Evolutionary conservation across 2,329 filamentous ascomycete genomes (phyloP), one percentile per base, ranked within the genome.

Genomic region (Sarocladium brachiariae): DNA sequence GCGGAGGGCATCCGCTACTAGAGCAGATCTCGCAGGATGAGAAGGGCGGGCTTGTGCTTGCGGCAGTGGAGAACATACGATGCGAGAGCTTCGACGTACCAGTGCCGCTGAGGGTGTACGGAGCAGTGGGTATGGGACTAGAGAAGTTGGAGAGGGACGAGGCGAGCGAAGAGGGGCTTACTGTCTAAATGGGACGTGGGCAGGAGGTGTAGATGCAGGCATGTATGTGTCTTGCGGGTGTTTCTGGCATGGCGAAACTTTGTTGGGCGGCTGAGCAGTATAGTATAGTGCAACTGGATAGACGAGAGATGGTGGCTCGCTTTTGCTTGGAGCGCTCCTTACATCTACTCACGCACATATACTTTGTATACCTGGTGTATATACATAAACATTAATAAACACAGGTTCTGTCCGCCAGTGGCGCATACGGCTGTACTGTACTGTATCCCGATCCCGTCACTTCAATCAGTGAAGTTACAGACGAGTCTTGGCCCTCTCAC

Each of bases 21-120:
- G 91, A 96, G 63, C 81, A 88, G 59, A 79, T 93, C 10, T 84
- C 84, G 6, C 78, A 80, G 48, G 89, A 96, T 62, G 88, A 95
- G 56, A 76, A 89, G 37, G 89, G 89, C 2, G 79, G 84, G 1
- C 67, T 79, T 21, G 78, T 93, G 13, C 73, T 91, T 49, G 87
- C 89, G 14, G 87, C 88, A 0, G 80, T 86, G 48, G 88, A 95
- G 70, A 82, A 83, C 55, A 61, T 96, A 49, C 77, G 83, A 8
- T 92, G 89, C 59, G 90, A 96, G 71, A 95, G 87, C 59, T 96
- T 96, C 67, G 90, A 96, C 66, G 87, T 95, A 41, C 81, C 83
- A 30, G 89, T 96, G 41, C 90, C 90, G 23, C 71, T 96, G 56
- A 81, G 83, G 48, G 87, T 96, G 9, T 96, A 95, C 61, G 82